Base-by-base conservation (phyloP, 1,284 basidiomycete species). In the Takashimella tepidaria region DNA sequence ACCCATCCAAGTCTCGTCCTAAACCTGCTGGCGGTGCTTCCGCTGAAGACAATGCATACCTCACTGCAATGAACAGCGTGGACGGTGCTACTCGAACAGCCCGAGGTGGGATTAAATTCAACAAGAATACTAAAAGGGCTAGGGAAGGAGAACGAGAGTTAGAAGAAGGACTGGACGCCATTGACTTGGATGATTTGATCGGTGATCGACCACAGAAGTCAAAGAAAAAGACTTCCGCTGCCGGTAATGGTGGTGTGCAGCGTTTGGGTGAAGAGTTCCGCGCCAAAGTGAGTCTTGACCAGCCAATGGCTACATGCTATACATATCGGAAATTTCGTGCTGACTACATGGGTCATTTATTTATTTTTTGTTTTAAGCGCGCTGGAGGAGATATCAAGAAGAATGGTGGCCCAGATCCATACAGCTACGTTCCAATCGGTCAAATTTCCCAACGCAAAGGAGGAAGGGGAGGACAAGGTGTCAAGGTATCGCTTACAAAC, bases 81-180 rank as follows among this genome's bases (percentile, higher is more conserved):
- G 95, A 98, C 68, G 96, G 95, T 5, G 90, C 92, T 75, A 86
- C 83, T 1, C 84, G 91, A 26, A 89, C 89, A 31, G 80, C 84
- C 1, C 84, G 84, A 56, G 96, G 96, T 19, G 84, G 83, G 37
- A 78, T 98, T 69, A 95, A 92, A 76, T 96, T 98, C 78, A 91
- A 97, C 79, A 98, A 98, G 77, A 89, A 97, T 69, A 95, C 89
- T 23, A 95, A 93, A 77, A 89, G 92, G 67, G 82, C 88, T 54
- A 77, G 92, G 56, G 81, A 86, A 50, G 82, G 82, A 40, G 80
- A 81, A 56, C 78, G 79, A 22, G 85, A 85, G 60, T 57, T 63
- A 37, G 60, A 60, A 27, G 64, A 61, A 26, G 56, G 58, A n/a
- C 62, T 69, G 57, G 68, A 67, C 47, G 31, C 31, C 16, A 37